A percentile compares a stretch with the other conserved stretches of the same genome.
Evolutionary conservation across 176 grass and related monocot species (phyloP).

Genomic region (Carex parvula): DNA sequence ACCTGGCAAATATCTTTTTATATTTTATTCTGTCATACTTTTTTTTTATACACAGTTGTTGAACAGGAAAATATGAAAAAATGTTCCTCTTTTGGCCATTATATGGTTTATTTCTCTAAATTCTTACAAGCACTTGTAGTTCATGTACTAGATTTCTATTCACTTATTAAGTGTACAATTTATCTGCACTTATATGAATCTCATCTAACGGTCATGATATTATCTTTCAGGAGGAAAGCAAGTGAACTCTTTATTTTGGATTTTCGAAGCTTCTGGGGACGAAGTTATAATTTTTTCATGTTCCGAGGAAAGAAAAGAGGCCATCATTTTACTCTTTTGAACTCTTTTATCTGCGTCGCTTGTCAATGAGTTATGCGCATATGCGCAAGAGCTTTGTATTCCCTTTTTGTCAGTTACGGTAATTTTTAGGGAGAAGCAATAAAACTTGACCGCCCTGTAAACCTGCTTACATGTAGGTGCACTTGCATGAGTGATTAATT

Average conservation of each 20-base stretch:
- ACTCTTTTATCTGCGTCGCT: not conserved
- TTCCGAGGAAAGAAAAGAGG: constrained; percentile 23
- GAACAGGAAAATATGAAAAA: not conserved
- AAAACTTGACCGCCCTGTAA: constrained; percentile 22
- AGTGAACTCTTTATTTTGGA: constrained; percentile 15
- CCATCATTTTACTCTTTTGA: constrained; percentile 17
- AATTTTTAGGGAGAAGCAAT: constrained; percentile 23
- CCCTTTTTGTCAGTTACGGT: constrained; percentile 12
- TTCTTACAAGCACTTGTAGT: not conserved
- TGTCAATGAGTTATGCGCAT: constrained; percentile 18
- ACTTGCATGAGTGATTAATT: constrained; percentile 15
- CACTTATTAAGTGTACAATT: not conserved
- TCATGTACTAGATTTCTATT: not conserved
- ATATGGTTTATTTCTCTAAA: not conserved
- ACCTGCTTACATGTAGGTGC: constrained; percentile 15
- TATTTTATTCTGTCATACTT: not conserved
- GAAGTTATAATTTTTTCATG: not conserved
- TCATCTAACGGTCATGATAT: constrained; percentile 1
- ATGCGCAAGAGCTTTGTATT: constrained; percentile 22
- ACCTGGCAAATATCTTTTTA: not conserved
- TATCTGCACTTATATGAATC: not conserved
- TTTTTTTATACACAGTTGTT: not conserved
- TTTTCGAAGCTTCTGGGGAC: not conserved
- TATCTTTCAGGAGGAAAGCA: constrained; percentile 31
- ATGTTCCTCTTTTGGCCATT: not conserved